Conservation (phyloP, 2,329 filamentous ascomycete species). For the Botryotinia convoluta region DNA sequence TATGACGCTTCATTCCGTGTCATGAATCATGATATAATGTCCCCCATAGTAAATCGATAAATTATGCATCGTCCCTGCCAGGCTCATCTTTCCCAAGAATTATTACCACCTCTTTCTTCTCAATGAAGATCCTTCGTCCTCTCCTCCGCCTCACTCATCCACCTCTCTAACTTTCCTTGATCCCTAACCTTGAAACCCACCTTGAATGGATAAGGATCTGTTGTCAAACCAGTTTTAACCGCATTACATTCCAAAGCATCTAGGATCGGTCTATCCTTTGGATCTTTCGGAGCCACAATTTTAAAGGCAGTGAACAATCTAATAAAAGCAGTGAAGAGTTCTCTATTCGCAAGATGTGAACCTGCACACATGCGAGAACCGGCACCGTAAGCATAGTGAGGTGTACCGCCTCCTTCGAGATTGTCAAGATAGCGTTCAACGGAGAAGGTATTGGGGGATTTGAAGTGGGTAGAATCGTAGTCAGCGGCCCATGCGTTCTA, state of each 20-base stretch:
- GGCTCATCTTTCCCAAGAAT: neutral
- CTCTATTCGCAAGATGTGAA: constrained; percentile 60
- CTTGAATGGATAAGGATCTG: constrained; percentile 63
- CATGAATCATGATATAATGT: neutral
- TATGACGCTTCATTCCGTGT: neutral
- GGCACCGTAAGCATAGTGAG: constrained; percentile 61
- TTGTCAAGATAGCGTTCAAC: constrained; percentile 67
- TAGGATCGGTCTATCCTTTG: constrained; percentile 50
- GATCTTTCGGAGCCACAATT: constrained; percentile 48
- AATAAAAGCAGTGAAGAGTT: constrained; percentile 59
- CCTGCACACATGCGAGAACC: constrained; percentile 64
- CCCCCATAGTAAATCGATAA: no score
- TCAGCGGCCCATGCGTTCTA: constrained; percentile 72
- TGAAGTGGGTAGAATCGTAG: constrained; percentile 69
- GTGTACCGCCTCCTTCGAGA: constrained; percentile 50
- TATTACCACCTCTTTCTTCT: neutral
- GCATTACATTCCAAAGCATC: constrained; percentile 56
- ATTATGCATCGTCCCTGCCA: no score
- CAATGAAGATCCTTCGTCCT: constrained; percentile 27
- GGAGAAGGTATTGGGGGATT: constrained; percentile 59
- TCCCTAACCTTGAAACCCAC: constrained; percentile 52
- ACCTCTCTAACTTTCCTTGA: constrained; percentile 45
- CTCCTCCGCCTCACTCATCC: constrained; percentile 48
- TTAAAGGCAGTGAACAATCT: constrained; percentile 58
- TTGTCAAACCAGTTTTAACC: constrained; percentile 56